Evolutionary conservation across 2,329 filamentous ascomycete species (phyloP), one percentile per base, ranked within the genome.

Genomic region (Septoria petroselini): DNA sequence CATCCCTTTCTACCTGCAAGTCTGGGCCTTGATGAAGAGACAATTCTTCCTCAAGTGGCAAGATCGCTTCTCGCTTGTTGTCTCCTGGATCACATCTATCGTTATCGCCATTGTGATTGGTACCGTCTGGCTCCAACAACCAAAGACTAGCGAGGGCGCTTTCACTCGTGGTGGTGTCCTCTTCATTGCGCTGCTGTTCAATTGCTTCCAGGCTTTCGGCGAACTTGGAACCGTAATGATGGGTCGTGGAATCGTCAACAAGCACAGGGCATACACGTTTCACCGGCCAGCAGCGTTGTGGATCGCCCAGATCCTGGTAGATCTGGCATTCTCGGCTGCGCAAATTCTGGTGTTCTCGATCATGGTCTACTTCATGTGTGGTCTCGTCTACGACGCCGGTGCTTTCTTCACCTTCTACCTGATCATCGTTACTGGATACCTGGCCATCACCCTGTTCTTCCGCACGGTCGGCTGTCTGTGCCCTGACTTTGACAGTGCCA

Each of bases 1-100:
- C 1, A 85, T 91, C 46, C 88, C 88, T 0, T 93, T 93, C 70
- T 82, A 90, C 57, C 73, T 88, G 1, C 90, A 95, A 66, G 77
- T 93, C 17, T 91, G 84, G 84, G 86, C 86, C 1, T 71, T 93
- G 54, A 86, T 91, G 78, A 85, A 88, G 67, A 82, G 89, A 4
- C 88, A 94, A 66, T 93, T 90, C 66, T 75, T 85, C 43, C 83
- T 94, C 61, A 93, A 93, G 72, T 84, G 88, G 73, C 88, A 94
- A 68, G 88, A 95, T 66, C 85, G 84, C 50, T 85, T 91, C 63
- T 82, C 83, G n/a, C 75, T 94, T 4, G 72, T 76, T 11, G 80
- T 93, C 23, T 84, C 84, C 1, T 93, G 86, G 86, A 68, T 78
- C 33, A 83, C 81, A 0, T 79, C 77, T 6, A 83, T 91, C 58